Conservation (phyloP, 2,329 filamentous ascomycete genomes). For the Purpureocillium lavendulum region DNA sequence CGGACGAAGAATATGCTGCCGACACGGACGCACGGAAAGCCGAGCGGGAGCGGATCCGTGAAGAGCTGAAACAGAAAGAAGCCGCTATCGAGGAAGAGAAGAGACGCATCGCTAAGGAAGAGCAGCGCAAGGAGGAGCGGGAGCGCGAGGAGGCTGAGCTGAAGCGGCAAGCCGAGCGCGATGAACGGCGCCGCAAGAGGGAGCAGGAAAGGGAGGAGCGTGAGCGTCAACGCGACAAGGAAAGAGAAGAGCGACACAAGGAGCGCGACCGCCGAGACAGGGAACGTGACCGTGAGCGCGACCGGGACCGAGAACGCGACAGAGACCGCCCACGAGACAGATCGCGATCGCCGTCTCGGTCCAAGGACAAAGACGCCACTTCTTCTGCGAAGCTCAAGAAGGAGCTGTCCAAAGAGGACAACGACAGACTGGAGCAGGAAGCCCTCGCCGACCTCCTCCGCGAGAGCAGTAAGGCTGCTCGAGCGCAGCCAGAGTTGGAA, state of each 20-base stretch:
- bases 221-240: conserved; percentile 27
- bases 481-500: conserved; percentile 45
- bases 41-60: conserved; percentile 53
- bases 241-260: conserved; percentile 27
- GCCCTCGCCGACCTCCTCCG: conserved; percentile 49
- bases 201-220: conserved; percentile 41
- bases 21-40: conserved; percentile 54
- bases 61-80: conserved; percentile 51
- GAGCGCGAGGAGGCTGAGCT: conserved; percentile 41
- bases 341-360: conserved; percentile 19
- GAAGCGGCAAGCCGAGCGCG: conserved; percentile 41
- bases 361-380: conserved; percentile 27
- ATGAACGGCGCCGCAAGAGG: conserved; percentile 39
- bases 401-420: conserved; percentile 49
- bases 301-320: conserved; percentile 21
- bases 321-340: conserved; percentile 19
- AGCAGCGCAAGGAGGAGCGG: conserved; percentile 41
- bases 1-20: conserved; percentile 63
- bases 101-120: conserved; percentile 47
- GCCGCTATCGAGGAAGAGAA: conserved; percentile 55
- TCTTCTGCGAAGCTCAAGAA: conserved; percentile 40
- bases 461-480: conserved; percentile 44
- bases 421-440: conserved; percentile 48
- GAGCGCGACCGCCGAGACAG: conserved; percentile 26
- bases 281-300: conserved; percentile 21